Conservation (phyloP, 805 yeast species). For the Ogataea populi-albae region DNA sequence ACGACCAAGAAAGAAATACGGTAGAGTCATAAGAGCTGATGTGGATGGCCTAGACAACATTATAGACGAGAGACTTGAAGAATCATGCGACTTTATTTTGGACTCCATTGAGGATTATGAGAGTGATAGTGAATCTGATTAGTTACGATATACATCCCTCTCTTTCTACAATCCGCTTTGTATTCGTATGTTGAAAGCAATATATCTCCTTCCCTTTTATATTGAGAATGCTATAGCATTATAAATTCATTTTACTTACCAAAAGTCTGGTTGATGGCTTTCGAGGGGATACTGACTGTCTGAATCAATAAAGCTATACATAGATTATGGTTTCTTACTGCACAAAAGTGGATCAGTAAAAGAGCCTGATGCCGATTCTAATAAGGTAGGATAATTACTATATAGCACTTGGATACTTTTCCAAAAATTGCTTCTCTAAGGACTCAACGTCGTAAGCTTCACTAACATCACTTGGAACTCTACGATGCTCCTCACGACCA, state of each 20-base stretch:
- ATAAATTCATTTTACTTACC: too few relatives aligned
- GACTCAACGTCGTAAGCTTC: slow-evolving; percentile 48
- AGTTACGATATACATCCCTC: slow-evolving; percentile 2
- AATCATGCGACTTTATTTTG: slow-evolving; percentile 77
- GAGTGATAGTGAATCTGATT: slow-evolving; percentile 33
- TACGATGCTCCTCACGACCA: too few relatives aligned
- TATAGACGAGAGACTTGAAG: slow-evolving; percentile 78
- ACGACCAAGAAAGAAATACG: slow-evolving; percentile 86
- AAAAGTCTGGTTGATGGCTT: too few relatives aligned
- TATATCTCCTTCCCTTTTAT: too few relatives aligned
- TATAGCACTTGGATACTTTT: slow-evolving; percentile 60
- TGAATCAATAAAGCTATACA: too few relatives aligned
- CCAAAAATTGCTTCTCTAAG: slow-evolving; percentile 54
- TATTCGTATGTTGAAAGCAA: too few relatives aligned
- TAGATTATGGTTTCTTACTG: too few relatives aligned
- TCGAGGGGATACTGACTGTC: too few relatives aligned
- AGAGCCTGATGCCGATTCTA: too few relatives aligned
- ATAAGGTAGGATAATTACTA: slow-evolving; percentile 15
- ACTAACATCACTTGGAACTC: slow-evolving; percentile 5
- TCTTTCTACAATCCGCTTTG: not conserved
- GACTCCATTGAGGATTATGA: slow-evolving; percentile 74
- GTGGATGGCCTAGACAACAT: slow-evolving; percentile 73
- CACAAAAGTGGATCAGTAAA: too few relatives aligned
- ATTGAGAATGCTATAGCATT: too few relatives aligned
- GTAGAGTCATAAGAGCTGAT: slow-evolving; percentile 77